These are phyloP conservation scores for Metschnikowia aberdeeniae DNA, from an alignment of 805 yeast genomes.

Conservation along the genomic window DNA sequence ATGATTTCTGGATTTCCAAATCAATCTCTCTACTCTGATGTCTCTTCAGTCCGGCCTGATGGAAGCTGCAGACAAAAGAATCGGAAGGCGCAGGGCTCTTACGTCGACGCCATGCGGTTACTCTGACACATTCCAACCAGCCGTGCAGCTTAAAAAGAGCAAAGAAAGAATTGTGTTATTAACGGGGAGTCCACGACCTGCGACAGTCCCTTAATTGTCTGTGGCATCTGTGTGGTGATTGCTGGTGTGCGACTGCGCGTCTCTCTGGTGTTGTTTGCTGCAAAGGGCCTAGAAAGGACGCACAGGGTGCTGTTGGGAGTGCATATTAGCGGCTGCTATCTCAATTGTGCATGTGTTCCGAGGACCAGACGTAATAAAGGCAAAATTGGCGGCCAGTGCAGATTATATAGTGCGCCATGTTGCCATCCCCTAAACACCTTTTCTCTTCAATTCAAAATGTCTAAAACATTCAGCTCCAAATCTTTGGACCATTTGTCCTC, in stretches of 20 bases:
- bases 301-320: not conserved
- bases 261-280: too few species aligned
- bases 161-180: too few species aligned
- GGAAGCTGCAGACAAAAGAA: too few species aligned
- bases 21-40: too few species aligned
- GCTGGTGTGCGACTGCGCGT: not conserved
- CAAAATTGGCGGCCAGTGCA: not conserved
- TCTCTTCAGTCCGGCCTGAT: too few species aligned
- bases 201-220: too few species aligned
- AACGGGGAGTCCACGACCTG: too few species aligned
- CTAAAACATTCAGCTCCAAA: constrained; percentile 29
- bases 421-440: not conserved
- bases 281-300: not conserved
- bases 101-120: too few species aligned
- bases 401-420: not conserved
- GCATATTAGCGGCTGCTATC: not conserved
- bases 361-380: not conserved
- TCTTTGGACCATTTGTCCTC: constrained; percentile 30
- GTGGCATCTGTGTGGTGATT: not conserved
- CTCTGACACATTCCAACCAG: too few species aligned
- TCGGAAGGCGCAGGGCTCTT: too few species aligned
- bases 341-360: constrained; percentile 3
- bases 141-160: too few species aligned
- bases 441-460: constrained; percentile 6
- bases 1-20: too few species aligned